Base-by-base conservation (phyloP, 495 filamentous ascomycete genomes). In the Clohesyomyces aquaticus region DNA sequence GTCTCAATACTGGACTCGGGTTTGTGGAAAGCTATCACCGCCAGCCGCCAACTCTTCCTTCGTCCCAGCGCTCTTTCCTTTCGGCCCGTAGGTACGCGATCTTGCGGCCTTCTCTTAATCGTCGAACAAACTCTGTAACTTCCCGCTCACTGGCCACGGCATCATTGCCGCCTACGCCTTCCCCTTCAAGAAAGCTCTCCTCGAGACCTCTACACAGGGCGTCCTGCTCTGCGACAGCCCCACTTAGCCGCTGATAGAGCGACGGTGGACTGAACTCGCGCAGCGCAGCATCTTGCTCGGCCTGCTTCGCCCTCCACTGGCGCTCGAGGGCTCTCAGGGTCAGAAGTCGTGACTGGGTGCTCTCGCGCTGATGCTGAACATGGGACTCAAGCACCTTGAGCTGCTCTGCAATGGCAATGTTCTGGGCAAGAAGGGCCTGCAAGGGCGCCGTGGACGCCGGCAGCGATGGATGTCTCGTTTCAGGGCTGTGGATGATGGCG, bases 21-120 rank as follows among this genome's bases (percentile, higher is more conserved):
- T n/a, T 47, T 8, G 16, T 8, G 43, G 43, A n/a, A n/a, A 1
- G 22, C 29, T n/a, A 55, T 87, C 80, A 96, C 59, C 93, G 81
- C 93, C 93, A 96, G 0, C 93, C 93, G 0, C 93, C 92, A 57
- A 96, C 91, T 61, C 93, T 82, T 25, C 93, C 91, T 75, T 96
- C 93, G 78, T 96, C 92, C 93, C 93, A 96, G 71, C 93, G 79
- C 66, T 90, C 90, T 75, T 89, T 93, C 55, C 89, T 82, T 78
- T 96, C 93, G 69, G 83, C 84, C 47, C 91, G 79, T 14, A 90
- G 80, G 61, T 90, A 91, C 56, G 87, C 85, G 63, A 87, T 75
- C 64, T 88, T 89, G 72, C 87, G 88, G 43, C 87, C 87, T 57
- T 87, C 90, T 61, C 90, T 79, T 67, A 93, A 88, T 70, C 91